Conservation (phyloP, 2,329 filamentous ascomycete genomes). For the Neonectria faginata region DNA sequence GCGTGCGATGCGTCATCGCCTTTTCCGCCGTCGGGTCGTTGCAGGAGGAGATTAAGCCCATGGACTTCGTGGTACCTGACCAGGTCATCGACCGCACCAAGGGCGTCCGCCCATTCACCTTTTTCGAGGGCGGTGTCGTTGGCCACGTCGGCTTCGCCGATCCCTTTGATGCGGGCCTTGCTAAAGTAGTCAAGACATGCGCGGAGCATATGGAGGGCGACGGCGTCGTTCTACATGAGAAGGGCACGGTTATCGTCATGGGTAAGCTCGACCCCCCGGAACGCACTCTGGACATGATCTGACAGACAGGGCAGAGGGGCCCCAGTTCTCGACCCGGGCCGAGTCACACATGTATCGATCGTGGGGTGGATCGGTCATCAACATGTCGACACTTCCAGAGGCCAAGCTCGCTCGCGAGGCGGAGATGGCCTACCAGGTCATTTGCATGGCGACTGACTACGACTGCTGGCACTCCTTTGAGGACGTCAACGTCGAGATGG, state of each 20-base stretch:
- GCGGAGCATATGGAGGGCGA: constrained; percentile 83
- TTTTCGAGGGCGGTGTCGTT: constrained; percentile 92
- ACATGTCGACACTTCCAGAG: constrained; percentile 97
- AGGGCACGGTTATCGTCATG: constrained; percentile 92
- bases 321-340: constrained; percentile 95
- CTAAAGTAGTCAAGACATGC: constrained; percentile 80
- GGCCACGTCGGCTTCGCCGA: constrained; percentile 96
- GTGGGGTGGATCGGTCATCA: constrained; percentile 95
- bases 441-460: constrained; percentile 99
- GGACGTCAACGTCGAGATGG: constrained; percentile 95
- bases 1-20: constrained; percentile 90
- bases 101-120: constrained; percentile 92
- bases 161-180: constrained; percentile 86
- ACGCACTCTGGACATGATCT: constrained; percentile 35
- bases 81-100: constrained; percentile 98
- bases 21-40: constrained; percentile 96
- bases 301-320: constrained; percentile 75
- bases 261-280: constrained; percentile 58
- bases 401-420: constrained; percentile 96
- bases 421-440: constrained; percentile 97
- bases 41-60: constrained; percentile 91
- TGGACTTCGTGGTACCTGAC: constrained; percentile 96
- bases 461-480: constrained; percentile 93
- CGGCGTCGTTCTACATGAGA: constrained; percentile 84
- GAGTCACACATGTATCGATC: constrained; percentile 95